Evolutionary conservation across 1,284 basidiomycete genomes (phyloP).

Genomic region (Pyrrhoderma noxium): DNA sequence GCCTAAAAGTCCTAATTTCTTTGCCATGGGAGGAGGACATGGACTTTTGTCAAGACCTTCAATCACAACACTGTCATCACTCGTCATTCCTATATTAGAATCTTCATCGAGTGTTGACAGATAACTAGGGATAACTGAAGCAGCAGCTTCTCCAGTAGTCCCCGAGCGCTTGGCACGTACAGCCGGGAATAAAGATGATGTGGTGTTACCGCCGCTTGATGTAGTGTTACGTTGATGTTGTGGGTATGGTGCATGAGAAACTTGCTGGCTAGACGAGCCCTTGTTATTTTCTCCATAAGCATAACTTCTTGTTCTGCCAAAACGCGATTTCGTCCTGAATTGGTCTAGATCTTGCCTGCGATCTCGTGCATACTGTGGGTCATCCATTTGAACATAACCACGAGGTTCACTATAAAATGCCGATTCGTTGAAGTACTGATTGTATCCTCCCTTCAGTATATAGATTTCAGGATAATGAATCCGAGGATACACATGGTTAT

Average conservation of each 20-base stretch:
- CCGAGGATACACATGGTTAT: conserved; percentile 83
- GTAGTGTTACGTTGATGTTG: conserved; percentile 39
- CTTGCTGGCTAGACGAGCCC: conserved; percentile 28
- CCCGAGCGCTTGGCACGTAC: conserved; percentile 51
- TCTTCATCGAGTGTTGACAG: conserved; percentile 63
- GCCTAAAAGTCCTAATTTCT: conserved; percentile 1
- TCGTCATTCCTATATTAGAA: conserved; percentile 39
- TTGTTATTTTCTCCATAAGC: conserved; percentile 51
- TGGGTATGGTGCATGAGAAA: conserved; percentile 36
- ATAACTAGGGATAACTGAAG: conserved; percentile 10
- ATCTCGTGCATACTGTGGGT: conserved; percentile 73
- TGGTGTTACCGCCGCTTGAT: conserved; percentile 35
- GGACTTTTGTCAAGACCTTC: conserved; percentile 69
- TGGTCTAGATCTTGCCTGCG: conserved; percentile 84
- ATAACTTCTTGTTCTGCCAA: conserved; percentile 82
- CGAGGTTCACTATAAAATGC: conserved; percentile 69
- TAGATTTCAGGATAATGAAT: conserved; percentile 97
- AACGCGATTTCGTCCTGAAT: conserved; percentile 77
- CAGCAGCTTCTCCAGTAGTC: conserved; percentile 17
- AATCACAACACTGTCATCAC: conserved; percentile 43
- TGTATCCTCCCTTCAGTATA: conserved; percentile 94
- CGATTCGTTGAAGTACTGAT: conserved; percentile 71
- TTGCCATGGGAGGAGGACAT: conserved; percentile 57
- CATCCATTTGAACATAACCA: conserved; percentile 91
- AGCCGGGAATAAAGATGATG: conserved; percentile 55